These are phyloP conservation scores for Umbilicus rupestris DNA, from an alignment of 164 flowering plant genomes.

Conservation along the genomic window DNA sequence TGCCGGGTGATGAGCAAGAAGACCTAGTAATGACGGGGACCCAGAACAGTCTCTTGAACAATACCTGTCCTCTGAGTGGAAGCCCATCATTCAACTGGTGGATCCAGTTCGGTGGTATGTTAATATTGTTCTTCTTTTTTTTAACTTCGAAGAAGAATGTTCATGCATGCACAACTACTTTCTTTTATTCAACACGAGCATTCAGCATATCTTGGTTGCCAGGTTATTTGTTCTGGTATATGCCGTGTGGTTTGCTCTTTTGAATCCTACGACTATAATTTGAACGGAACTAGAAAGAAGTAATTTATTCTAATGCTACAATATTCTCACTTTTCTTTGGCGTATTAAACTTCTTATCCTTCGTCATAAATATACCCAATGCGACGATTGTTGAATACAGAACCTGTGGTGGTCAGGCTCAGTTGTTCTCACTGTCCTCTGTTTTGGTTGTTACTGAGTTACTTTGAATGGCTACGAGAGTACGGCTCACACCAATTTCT, in stretches of 20 bases:
- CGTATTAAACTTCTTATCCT: no score
- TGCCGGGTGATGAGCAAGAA: constrained; percentile 97
- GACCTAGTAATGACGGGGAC: constrained; percentile 84
- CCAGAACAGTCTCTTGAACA: constrained; percentile 45
- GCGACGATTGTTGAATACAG: no score
- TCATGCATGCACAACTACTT: neutral
- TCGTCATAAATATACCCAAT: no score
- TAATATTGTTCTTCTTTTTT: neutral
- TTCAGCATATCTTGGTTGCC: neutral
- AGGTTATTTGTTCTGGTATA: neutral
- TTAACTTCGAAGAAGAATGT: neutral
- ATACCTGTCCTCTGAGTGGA: constrained; percentile 72
- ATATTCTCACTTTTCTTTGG: no score
- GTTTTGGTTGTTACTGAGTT: no score
- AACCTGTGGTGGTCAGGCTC: no score
- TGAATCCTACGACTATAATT: neutral
- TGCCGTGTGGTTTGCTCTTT: neutral
- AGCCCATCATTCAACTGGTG: constrained; percentile 47
- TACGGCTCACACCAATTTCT: no score
- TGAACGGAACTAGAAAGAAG: neutral
- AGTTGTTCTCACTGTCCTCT: no score
- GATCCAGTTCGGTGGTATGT: constrained; percentile 80
- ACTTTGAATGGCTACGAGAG: no score
- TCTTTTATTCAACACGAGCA: neutral
- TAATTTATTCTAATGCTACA: no score